Evolutionary conservation across 2,329 filamentous ascomycete genomes (phyloP), one percentile per base, ranked within the genome.

Genomic region (Dactylellina drechsleri): DNA sequence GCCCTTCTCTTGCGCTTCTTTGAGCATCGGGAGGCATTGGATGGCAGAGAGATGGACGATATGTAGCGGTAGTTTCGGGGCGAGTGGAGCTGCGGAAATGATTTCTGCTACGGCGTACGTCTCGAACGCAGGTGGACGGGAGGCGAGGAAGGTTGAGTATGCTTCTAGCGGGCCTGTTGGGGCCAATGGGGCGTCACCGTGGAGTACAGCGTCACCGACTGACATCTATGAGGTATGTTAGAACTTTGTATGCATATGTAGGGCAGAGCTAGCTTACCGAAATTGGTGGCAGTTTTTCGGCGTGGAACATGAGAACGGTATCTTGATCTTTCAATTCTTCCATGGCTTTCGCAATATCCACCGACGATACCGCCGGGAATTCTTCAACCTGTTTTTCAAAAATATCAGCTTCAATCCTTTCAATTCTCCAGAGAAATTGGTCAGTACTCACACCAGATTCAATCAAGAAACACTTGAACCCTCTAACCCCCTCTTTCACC

Each of bases 281-380:
- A 78, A 93, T 91, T 16, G 92, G 92, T n/a, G 94, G 93, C 12
- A 96, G 90, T 93, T 97, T 98, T 83, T 99, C 95, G 67, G 95
- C 95, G 81, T 99, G 95, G 84, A 99, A 99, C 94, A 99, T 98
- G 79, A 98, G 88, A 0, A 93, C 96, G 1, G 95, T 98, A 16
- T 92, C 87, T 64, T 78, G 66, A 41, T 77, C 75, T 75, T 91
- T 91, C 76, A 99, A 87, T 54, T 90, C 91, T 31, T 85, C 84
- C 87, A 99, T 93, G 50, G 91, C 93, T 45, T 91, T 86, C 0
- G 87, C 85, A 70, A 98, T 91, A 81, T 98, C 95, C 13, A 83
- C 82, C 0, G 91, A 86, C 0, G 91, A 91, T n/a, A 98, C 90
- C 26, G 93, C 92, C 0, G 95, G 95, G 82, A 99, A 99, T 81